Evolutionary conservation across 2,329 filamentous ascomycete species (phyloP).

Genomic region (Paraphaeosphaeria sporulosa): DNA sequence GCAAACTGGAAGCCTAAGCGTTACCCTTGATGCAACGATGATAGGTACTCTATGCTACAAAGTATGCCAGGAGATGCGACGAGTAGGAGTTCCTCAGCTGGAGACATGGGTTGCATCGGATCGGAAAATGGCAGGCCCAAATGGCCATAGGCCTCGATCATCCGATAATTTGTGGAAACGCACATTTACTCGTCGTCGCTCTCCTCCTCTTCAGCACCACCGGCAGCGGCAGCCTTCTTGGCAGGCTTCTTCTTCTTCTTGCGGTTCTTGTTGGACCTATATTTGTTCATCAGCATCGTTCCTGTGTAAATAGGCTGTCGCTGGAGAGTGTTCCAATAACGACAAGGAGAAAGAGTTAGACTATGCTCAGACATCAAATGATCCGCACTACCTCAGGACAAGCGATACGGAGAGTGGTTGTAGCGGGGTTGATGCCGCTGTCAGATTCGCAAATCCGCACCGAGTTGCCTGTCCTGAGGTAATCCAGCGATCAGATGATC

Average conservation of each 20-base stretch:
- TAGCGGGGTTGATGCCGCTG: background rate
- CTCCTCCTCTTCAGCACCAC: conserved; percentile 47
- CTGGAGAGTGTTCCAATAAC: background rate
- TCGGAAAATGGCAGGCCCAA: conserved; percentile 21
- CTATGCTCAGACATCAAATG: no score
- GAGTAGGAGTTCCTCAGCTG: background rate
- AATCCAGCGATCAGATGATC: background rate
- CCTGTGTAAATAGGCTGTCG: no score
- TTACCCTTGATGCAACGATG: background rate
- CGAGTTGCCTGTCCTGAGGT: background rate
- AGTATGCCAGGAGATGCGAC: background rate
- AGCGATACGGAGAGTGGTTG: background rate
- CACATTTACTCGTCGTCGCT: conserved; percentile 46
- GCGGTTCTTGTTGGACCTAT: conserved; percentile 76
- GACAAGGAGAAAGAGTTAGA: no score
- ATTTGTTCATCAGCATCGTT: background rate
- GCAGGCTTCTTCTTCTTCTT: conserved; percentile 74
- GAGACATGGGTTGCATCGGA: background rate
- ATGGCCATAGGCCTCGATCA: conserved; percentile 16
- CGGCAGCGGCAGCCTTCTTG: conserved; percentile 68
- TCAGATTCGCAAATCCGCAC: background rate
- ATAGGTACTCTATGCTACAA: background rate
- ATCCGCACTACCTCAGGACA: background rate
- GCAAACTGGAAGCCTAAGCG: background rate
- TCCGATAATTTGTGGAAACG: conserved; percentile 29